Evolutionary conservation across 2,329 filamentous ascomycete genomes (phyloP), one percentile per base, ranked within the genome.

Genomic region (Neopestalotiopsis clavispora): DNA sequence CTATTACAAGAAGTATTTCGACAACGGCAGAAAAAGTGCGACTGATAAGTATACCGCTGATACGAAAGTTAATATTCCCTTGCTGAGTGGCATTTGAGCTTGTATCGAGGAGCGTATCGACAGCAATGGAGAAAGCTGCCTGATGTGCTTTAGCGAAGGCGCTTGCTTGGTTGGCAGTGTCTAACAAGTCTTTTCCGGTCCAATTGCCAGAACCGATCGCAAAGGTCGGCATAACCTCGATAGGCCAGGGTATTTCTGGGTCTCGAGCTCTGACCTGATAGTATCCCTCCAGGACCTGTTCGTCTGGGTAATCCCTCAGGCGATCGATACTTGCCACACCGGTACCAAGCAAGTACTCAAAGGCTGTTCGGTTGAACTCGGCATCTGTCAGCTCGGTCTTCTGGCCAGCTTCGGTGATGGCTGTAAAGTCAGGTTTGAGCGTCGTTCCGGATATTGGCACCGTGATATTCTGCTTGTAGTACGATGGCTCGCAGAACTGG

Each of bases 111-210:
- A 23, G 23, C 23, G 23, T 23, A 23, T 23, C 23, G 23, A 23
- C 23, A 9, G 59, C 59, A 3, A 62, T 40, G 12, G 59, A 62
- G 34, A 62, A 62, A 1, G 7, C n/a, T 4, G 59, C 59, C 5
- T 42, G 3, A 17, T 62, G 59, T 9, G 59, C 59, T 23, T 1
- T 14, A 10, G 17, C 5, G 6, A 6, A 62, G 7, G 59, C 59
- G n/a, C 3, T 34, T 7, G 0, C 0, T n/a, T 32, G 34, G 1
- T 20, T 40, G n/a, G 1, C 34, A 0, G 59, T 1, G 9, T 62
- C 59, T 6, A 38, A 17, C 1, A 62, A 12, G 23, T 62, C 30
- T 7, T 7, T 13, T 62, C 30, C 59, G 4, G 59, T 42, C 12
- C 32, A 62, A 13, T 62, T 62, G 0, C 59, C 14, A 5, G 34